Base-by-base conservation (phyloP, 768 basidiomycete genomes). In the Tulasnella sp. region DNA sequence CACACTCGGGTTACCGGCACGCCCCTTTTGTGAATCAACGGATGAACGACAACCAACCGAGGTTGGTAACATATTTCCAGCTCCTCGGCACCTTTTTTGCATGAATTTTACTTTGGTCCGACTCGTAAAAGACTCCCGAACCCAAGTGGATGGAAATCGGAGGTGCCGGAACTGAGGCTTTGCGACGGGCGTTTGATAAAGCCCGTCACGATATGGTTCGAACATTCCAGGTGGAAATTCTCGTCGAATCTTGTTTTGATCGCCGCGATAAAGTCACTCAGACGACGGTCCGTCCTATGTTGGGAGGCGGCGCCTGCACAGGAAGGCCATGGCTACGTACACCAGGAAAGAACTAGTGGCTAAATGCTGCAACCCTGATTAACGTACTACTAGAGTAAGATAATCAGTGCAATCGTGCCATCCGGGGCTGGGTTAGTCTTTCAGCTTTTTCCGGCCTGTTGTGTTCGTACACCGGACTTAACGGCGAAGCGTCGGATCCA, bases 391-490 rank as follows among this genome's bases (percentile, higher is more conserved):
- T 51, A 51, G 48, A 3, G 48, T 9, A 23, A 51, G 23, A 51
- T 46, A 46, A 51, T 67, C 26, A 11, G n/a, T 7, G 61, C n/a
- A 20, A 26, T 67, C 61, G 61, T 67, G 32, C 13, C 48, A 67
- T 26, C 61, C 5, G 23, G 61, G 32, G 61, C 26, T n/a, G 13
- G 61, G 61, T 67, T 67, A 32, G 15, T 11, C 61, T 15, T 20
- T 67, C 61, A 29, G 4, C 5, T 29, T 0, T 29, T 32, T 51
- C 48, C 20, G 0, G 61, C 61, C 61, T 67, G 61, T 29, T 26
- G 61, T 32, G n/a, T 29, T 16, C 61, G 61, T 67, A 67, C 61
- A 67, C 61, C 61, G 61, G 61, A 67, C 61, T 5, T 67, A 67
- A 32, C n/a, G 20, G 61, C 20, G 3, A n/a, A 26, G 2, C 32